These are phyloP conservation scores for Blumeria hordei DNA, from an alignment of 2,329 filamentous ascomycete genomes.

Conservation along the genomic window DNA sequence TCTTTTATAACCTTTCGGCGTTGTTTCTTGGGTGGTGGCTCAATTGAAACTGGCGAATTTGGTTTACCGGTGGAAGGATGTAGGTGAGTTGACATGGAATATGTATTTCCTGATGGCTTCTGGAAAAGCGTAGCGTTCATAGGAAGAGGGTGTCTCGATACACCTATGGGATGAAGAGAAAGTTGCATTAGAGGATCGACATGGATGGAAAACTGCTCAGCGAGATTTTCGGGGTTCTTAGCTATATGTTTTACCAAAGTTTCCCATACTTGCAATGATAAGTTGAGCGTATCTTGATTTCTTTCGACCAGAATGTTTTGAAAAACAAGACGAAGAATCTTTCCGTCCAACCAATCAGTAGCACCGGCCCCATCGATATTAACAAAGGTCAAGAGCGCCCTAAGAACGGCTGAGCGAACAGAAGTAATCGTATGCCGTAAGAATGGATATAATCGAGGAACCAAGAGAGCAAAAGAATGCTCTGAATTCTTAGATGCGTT, in stretches of 20 bases:
- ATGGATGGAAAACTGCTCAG: slow-evolving; percentile 48
- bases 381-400: slow-evolving; percentile 80
- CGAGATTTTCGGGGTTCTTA: slow-evolving; percentile 37
- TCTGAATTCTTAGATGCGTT: slow-evolving; percentile 66
- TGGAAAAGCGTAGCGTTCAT: slow-evolving; percentile 82
- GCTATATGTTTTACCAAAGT: slow-evolving; percentile 46
- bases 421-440: slow-evolving; percentile 91
- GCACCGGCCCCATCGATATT: slow-evolving; percentile 58
- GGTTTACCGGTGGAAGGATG: slow-evolving; percentile 17
- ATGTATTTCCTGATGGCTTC: slow-evolving; percentile 74
- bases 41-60: slow-evolving; percentile 22
- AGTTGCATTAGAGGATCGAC: slow-evolving; percentile 64
- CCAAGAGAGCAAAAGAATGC: slow-evolving; percentile 75
- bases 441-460: slow-evolving; percentile 88
- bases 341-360: slow-evolving; percentile 79
- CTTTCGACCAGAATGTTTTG: slow-evolving; percentile 90
- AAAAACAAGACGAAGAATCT: slow-evolving; percentile 68
- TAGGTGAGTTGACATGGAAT: slow-evolving; percentile 29
- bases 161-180: slow-evolving; percentile 74
- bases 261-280: slow-evolving; percentile 72
- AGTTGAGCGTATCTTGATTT: slow-evolving; percentile 56
- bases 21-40: slow-evolving; percentile 45
- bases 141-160: slow-evolving; percentile 69
- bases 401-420: slow-evolving; percentile 76
- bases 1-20: slow-evolving; percentile 66